Base-by-base conservation (phyloP, 495 filamentous ascomycete species). In the Cercophora newfieldiana region DNA sequence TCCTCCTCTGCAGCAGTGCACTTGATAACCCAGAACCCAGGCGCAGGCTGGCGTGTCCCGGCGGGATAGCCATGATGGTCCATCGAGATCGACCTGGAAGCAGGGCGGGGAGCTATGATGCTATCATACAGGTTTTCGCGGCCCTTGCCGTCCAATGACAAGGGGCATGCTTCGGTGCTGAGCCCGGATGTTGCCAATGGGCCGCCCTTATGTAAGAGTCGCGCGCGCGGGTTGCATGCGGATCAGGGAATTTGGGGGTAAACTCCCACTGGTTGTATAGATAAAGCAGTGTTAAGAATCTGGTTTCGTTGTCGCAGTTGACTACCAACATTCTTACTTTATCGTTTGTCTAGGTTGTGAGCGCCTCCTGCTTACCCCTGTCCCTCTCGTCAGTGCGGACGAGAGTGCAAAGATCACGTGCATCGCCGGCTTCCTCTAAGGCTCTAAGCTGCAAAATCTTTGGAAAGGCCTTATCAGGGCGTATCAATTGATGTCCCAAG, bases 41-140 rank as follows among this genome's bases (percentile, higher is more conserved):
- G 50, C 50, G 7, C 19, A 26, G 21, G 19, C 50, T 53, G 50
- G 50, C 50, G 24, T 16, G 37, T 44, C 50, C 50, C 50, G 21
- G 12, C 25, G 50, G 50, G 37, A 5, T 26, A 47, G 50, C 50
- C 50, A 31, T 62, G 25, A 37, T 26, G 14, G 28, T 26, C 25
- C 29, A 63, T 63, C 61, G 50, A 47, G 61, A 63, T 63, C 61
- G 61, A 31, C 18, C 65, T 48, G 60, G 65, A 70, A 68, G 66
- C 66, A 61, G 50, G 30, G 56, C 24, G 66, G 64, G 65, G 65
- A 64, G 64, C 56, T 24, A 75, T 75, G 73, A 75, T 72, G 73
- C 65, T 68, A 74, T 75, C 66, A 69, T 64, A 55, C 68, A 51
- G 69, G 69, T 70, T 70, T 66, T 48, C 50, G n/a, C n/a, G 47